These are phyloP conservation scores for Clarireedia hainanense DNA, from an alignment of 2,329 filamentous ascomycete genomes.

Conservation along the genomic window DNA sequence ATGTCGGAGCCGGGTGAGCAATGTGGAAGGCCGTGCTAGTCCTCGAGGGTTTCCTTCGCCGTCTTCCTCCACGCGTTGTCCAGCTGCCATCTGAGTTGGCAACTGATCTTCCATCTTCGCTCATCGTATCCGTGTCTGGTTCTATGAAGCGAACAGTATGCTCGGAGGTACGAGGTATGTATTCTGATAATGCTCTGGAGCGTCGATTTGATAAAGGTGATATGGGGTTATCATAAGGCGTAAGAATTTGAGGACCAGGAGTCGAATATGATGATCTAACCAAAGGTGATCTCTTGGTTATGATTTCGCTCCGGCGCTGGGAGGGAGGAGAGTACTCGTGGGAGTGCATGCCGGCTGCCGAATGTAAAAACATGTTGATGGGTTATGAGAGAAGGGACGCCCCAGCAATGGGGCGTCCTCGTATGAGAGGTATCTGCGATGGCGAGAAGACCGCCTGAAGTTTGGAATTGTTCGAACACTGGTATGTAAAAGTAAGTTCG, in stretches of 20 bases:
- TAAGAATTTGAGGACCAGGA: conserved; percentile 19
- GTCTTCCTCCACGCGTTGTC: conserved; percentile 23
- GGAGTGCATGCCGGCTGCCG: conserved; percentile 22
- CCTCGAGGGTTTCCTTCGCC: conserved; percentile 39
- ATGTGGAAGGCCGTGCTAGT: conserved; percentile 58
- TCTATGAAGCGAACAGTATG: conserved; percentile 25
- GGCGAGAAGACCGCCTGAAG: neutral
- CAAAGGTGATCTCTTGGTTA: conserved; percentile 21
- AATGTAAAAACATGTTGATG: conserved; percentile 27
- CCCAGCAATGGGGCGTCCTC: conserved; percentile 9
- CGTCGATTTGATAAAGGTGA: conserved; percentile 9
- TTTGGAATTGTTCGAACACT: neutral
- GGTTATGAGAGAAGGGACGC: conserved; percentile 6
- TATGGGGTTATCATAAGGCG: conserved; percentile 19
- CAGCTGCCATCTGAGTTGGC: conserved; percentile 26
- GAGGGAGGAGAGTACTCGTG: conserved; percentile 24
- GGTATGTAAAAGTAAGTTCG: neutral
- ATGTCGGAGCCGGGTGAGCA: conserved; percentile 57
- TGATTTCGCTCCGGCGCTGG: conserved; percentile 10
- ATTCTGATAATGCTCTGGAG: conserved; percentile 24
- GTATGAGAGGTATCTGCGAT: conserved; percentile 3
- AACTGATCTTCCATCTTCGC: conserved; percentile 27
- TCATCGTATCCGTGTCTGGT: conserved; percentile 24
- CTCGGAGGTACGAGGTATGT: conserved; percentile 17
- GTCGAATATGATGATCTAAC: conserved; percentile 26